Evolutionary conservation across 768 basidiomycete genomes (phyloP).

Genomic region (Pleurotus citrinopileatus): DNA sequence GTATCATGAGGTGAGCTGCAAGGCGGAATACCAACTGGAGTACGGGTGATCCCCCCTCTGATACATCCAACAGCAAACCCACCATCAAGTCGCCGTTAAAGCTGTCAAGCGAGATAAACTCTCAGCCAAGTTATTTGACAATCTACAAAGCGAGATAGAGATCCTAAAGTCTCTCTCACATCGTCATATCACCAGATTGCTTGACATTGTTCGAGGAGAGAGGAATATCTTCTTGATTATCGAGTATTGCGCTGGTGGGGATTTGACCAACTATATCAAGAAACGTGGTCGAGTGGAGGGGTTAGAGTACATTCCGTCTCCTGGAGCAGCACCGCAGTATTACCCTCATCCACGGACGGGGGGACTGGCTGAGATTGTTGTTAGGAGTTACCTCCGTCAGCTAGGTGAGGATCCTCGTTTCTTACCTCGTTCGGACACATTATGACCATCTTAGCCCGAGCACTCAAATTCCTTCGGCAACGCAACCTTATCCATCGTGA

Average conservation of each 20-base stretch:
- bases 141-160: slow-evolving; percentile 96
- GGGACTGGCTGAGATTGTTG: slow-evolving; percentile 86
- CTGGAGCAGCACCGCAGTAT: slow-evolving; percentile 71
- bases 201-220: slow-evolving; percentile 86
- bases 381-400: slow-evolving; percentile 90
- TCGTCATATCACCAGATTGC: slow-evolving; percentile 87
- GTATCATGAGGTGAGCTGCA: slow-evolving; percentile 81
- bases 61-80: slow-evolving; percentile 68
- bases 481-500: slow-evolving; percentile 94
- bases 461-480: slow-evolving; percentile 87
- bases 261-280: slow-evolving; percentile 96
- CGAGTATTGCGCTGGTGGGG: slow-evolving; percentile 96
- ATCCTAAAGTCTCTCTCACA: slow-evolving; percentile 94
- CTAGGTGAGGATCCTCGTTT: slow-evolving; percentile 51
- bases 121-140: slow-evolving; percentile 91
- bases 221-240: slow-evolving; percentile 91
- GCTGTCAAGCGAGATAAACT: slow-evolving; percentile 87
- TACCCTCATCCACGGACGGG: slow-evolving; percentile 92
- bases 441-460: slow-evolving; percentile 63
- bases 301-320: slow-evolving; percentile 74
- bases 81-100: slow-evolving; percentile 87
- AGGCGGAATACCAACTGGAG: too few relatives aligned
- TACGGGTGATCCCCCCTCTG: too few relatives aligned
- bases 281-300: slow-evolving; percentile 92
- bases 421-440: slow-evolving; percentile 1